Evolutionary conservation across 257 asterid species (phyloP).

Genomic region (Salvia splendens): DNA sequence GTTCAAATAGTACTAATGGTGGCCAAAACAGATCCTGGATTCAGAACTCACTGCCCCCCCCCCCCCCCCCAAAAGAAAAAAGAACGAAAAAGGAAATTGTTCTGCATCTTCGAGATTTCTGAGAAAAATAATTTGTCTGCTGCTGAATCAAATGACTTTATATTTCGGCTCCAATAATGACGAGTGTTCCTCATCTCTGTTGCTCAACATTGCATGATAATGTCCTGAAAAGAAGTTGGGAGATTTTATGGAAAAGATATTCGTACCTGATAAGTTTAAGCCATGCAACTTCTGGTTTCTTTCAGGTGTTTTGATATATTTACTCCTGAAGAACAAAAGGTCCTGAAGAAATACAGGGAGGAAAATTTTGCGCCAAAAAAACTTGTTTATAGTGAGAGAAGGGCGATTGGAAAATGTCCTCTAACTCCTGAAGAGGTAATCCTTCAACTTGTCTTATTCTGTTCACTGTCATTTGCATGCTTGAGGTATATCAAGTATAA

Average conservation of each 20-base stretch:
- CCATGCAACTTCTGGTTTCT: conserved; percentile 30
- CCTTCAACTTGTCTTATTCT: conserved; percentile 18
- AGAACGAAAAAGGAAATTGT: background rate
- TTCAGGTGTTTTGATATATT: conserved; percentile 93
- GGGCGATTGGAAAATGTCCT: conserved; percentile 98
- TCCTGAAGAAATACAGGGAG: conserved; percentile 68
- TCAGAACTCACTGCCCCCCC: background rate
- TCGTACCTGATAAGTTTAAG: conserved; percentile 16
- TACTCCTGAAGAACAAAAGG: conserved; percentile 66
- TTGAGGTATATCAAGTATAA: background rate
- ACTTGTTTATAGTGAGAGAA: conserved; percentile 80
- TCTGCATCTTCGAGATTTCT: background rate
- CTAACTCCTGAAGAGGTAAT: conserved; percentile 95
- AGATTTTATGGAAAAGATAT: conserved; percentile 11
- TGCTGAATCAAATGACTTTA: conserved; percentile 11
- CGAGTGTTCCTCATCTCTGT: conserved; percentile 5
- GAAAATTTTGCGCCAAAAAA: conserved; percentile 84
- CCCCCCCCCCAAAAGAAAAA: too few relatives aligned
- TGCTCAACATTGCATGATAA: conserved; percentile 23
- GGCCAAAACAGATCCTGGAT: background rate
- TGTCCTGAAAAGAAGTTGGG: conserved; percentile 18
- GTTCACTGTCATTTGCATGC: conserved; percentile 19
- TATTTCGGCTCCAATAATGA: conserved; percentile 6
- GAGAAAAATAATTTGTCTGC: background rate
- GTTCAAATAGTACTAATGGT: background rate